Conservation (phyloP, 2,329 filamentous ascomycete genomes). For the Aureobasidium sp. region DNA sequence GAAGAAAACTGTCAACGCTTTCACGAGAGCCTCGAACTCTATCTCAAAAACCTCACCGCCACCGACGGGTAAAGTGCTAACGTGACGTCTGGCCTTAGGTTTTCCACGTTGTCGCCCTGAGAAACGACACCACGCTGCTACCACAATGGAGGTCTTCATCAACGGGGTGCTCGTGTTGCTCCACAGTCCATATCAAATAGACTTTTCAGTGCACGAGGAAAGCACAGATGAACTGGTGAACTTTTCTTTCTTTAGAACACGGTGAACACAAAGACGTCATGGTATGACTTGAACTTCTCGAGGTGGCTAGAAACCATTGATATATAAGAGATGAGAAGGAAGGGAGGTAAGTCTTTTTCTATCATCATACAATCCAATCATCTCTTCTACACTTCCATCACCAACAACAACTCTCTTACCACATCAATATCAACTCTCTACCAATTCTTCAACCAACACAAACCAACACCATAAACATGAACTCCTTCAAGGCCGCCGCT, state of each 20-base stretch:
- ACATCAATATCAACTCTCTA: not conserved
- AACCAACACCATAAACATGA: not conserved
- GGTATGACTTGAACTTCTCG: not conserved
- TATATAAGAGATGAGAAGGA: slow-evolving; percentile 1
- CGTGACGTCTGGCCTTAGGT: not conserved
- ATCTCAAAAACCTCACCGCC: not conserved
- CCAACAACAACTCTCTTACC: not conserved
- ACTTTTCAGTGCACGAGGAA: not conserved
- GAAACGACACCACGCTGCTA: not conserved
- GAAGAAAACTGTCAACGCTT: not conserved
- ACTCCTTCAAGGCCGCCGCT: slow-evolving; percentile 9
- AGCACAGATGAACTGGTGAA: not conserved
- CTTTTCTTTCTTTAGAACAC: slow-evolving; percentile 10
- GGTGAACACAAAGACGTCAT: not conserved
- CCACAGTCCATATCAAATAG: not conserved
- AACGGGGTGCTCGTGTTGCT: not conserved
- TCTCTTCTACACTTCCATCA: not conserved
- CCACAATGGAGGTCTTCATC: not conserved
- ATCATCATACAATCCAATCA: not conserved
- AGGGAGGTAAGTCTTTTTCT: not conserved
- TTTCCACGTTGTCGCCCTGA: not conserved
- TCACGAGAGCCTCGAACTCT: not conserved
- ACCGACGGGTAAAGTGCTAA: not conserved
- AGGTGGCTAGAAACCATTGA: not conserved
- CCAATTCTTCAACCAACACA: not conserved